Evolutionary conservation across 2,329 filamentous ascomycete species (phyloP).

Genomic region (Paecilomyces variotii): DNA sequence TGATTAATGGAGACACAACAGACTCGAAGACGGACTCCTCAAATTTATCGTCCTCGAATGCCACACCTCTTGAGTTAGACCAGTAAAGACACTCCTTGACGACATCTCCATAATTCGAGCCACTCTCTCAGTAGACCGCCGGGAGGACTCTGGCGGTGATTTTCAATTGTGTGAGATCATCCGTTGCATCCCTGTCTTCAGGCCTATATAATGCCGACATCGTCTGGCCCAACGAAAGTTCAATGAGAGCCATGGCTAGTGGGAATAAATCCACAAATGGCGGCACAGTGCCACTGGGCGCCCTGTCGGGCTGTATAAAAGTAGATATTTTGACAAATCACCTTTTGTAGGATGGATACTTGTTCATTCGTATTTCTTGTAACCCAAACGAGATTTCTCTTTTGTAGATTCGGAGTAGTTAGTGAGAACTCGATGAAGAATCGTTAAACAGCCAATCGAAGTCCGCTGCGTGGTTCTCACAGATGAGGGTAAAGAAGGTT

Average conservation of each 20-base stretch:
- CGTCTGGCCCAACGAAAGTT: constrained; percentile 13
- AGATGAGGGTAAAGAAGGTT: too few relatives aligned
- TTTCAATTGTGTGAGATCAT: constrained; percentile 10
- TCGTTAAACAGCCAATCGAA: too few relatives aligned
- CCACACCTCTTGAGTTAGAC: background rate
- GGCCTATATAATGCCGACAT: constrained; percentile 5
- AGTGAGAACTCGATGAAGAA: too few relatives aligned
- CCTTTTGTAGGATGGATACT: too few relatives aligned
- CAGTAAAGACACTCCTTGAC: constrained; percentile 7
- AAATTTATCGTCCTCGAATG: background rate
- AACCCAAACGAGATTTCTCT: too few relatives aligned
- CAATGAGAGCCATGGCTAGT: constrained; percentile 8
- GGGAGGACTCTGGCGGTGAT: constrained; percentile 9
- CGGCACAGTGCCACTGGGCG: too few relatives aligned
- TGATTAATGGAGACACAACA: background rate
- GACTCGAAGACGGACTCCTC: background rate
- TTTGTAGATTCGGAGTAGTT: too few relatives aligned
- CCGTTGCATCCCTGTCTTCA: constrained; percentile 9
- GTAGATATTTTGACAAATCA: too few relatives aligned
- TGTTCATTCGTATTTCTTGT: too few relatives aligned
- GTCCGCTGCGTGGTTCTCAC: too few relatives aligned
- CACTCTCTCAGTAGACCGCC: constrained; percentile 11
- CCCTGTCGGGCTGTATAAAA: too few relatives aligned
- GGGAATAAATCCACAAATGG: constrained; percentile 3
- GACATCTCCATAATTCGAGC: constrained; percentile 4